Conservation (phyloP, 2,329 filamentous ascomycete genomes). For the Xylariaceae sp. region DNA sequence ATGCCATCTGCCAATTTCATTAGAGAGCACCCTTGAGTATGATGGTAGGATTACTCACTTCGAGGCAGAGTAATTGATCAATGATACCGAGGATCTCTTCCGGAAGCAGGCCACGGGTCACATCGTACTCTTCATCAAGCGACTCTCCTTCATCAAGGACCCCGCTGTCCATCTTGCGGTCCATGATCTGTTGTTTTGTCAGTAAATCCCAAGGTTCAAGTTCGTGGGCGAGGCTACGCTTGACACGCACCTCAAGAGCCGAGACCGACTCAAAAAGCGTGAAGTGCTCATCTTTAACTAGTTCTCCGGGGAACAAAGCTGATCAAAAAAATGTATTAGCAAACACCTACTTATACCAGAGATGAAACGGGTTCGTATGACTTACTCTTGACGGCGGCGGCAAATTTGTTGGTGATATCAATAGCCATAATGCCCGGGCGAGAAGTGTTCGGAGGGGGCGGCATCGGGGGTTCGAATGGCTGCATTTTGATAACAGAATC, state of each 20-base stretch:
- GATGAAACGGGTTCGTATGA: background rate
- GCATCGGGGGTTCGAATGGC: conserved; percentile 26
- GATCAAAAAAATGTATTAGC: conserved; percentile 11
- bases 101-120: conserved; percentile 70
- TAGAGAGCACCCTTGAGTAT: conserved; percentile 1
- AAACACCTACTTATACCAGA: background rate
- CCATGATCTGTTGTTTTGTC: conserved; percentile 78
- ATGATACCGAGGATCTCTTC: conserved; percentile 91
- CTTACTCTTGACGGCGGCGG: conserved; percentile 60
- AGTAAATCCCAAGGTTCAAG: background rate
- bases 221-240: background rate
- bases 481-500: conserved; percentile 23
- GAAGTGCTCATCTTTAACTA: conserved; percentile 94
- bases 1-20: conserved; percentile 73
- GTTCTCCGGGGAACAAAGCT: conserved; percentile 80
- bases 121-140: conserved; percentile 84
- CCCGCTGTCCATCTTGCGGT: conserved; percentile 98
- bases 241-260: conserved; percentile 68
- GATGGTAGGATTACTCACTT: conserved; percentile 60
- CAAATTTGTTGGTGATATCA: conserved; percentile 66
- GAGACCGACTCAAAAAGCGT: conserved; percentile 94
- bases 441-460: conserved; percentile 50
- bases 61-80: conserved; percentile 87
- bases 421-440: conserved; percentile 60
- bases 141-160: conserved; percentile 78